Evolutionary conservation across 768 basidiomycete genomes (phyloP).

Genomic region (Serendipita indica): DNA sequence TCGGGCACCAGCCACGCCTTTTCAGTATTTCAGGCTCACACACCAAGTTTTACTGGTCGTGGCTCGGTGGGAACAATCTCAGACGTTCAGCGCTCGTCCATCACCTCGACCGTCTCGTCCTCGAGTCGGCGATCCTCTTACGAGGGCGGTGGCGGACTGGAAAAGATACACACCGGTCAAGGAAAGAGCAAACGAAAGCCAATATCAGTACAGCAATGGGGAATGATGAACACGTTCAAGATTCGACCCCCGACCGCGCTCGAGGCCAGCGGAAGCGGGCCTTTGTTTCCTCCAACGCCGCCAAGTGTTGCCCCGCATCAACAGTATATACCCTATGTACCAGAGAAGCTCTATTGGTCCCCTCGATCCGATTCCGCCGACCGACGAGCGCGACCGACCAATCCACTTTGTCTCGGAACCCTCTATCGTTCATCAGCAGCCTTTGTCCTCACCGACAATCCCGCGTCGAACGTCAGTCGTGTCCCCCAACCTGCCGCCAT

Average conservation of each 20-base stretch:
- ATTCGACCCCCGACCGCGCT: constrained; percentile 1
- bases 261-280: background rate
- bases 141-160: background rate
- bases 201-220: background rate
- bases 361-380: too few species aligned
- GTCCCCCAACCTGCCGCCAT: too few species aligned
- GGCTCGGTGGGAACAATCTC: too few species aligned
- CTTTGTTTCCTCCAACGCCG: background rate
- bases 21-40: too few species aligned
- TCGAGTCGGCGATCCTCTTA: background rate
- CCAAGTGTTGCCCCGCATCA: background rate
- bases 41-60: too few species aligned
- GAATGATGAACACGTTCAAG: background rate
- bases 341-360: too few species aligned
- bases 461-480: too few species aligned
- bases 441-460: too few species aligned
- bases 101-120: constrained; percentile 19
- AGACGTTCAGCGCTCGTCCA: background rate
- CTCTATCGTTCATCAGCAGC: too few species aligned
- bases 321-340: background rate
- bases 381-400: too few species aligned
- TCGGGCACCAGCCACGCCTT: too few species aligned
- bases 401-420: too few species aligned
- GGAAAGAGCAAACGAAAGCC: background rate
- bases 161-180: background rate